Conservation (phyloP, 2,329 filamentous ascomycete genomes). For the Botrytis medusae region DNA sequence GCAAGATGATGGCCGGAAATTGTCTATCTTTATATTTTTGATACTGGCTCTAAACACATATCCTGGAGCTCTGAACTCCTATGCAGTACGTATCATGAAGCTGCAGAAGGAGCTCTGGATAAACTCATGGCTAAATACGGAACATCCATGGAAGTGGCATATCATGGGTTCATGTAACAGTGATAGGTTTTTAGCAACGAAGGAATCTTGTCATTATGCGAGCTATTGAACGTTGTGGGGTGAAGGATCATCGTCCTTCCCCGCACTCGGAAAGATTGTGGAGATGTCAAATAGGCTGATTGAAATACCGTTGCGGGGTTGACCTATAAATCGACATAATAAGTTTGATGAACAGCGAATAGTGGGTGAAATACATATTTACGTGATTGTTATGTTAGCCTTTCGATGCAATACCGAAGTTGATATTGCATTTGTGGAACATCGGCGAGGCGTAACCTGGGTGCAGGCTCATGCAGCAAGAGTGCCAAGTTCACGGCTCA, state of each 20-base stretch:
- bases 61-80: not conserved
- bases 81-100: not conserved
- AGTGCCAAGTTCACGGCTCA: not conserved
- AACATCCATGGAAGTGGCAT: not conserved
- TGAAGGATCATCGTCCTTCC: conserved; percentile 5
- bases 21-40: not conserved
- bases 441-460: not conserved
- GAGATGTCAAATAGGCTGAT: not conserved
- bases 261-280: not conserved
- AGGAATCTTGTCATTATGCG: not conserved
- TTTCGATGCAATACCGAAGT: not conserved
- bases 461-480: not conserved
- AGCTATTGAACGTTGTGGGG: not conserved
- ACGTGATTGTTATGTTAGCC: not conserved
- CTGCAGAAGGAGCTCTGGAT: not conserved
- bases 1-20: not conserved
- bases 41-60: not conserved
- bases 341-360: not conserved
- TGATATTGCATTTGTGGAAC: not conserved
- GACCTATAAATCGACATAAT: not conserved
- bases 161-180: not conserved
- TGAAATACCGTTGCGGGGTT: conserved; percentile 5
- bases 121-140: not conserved
- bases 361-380: not conserved
- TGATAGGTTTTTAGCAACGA: not conserved